These are phyloP conservation scores for Linaria vulgaris DNA, from an alignment of 257 asterid species.

Conservation along the genomic window DNA sequence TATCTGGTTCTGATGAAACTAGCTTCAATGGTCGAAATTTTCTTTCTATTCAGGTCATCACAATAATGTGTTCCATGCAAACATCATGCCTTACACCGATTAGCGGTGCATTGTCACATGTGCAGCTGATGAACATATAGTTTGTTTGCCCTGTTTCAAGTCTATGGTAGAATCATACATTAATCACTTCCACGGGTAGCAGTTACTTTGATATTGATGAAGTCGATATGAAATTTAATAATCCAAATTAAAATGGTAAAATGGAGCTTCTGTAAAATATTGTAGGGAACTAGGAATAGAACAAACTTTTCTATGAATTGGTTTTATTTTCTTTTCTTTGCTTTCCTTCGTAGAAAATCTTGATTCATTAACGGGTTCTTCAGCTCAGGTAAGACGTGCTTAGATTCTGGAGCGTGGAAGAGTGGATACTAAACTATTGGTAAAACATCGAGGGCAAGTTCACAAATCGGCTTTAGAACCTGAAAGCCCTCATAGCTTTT, in stretches of 20 bases:
- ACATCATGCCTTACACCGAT: too few species aligned
- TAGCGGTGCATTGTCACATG: too few species aligned
- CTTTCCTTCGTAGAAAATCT: slow-evolving; percentile 3
- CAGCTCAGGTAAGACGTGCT: slow-evolving; percentile 75
- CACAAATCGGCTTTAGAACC: slow-evolving; percentile 89
- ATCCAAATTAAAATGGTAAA: not conserved
- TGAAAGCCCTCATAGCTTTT: slow-evolving; percentile 76
- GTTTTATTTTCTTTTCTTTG: slow-evolving; percentile 12
- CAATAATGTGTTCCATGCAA: not conserved
- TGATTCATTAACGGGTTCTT: slow-evolving; percentile 20
- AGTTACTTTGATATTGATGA: not conserved
- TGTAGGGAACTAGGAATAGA: slow-evolving; percentile 1
- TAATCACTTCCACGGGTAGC: not conserved
- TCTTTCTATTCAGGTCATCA: slow-evolving; percentile 74
- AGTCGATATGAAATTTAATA: not conserved
- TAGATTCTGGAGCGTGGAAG: slow-evolving; percentile 61
- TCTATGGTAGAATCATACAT: not conserved
- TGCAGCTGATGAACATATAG: too few species aligned
- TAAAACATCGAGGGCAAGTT: slow-evolving; percentile 70
- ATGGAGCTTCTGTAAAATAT: not conserved
- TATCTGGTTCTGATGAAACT: slow-evolving; percentile 89
- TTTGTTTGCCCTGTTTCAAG: too few species aligned
- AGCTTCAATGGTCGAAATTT: slow-evolving; percentile 66
- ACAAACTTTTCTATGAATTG: slow-evolving; percentile 5
- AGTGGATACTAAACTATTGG: slow-evolving; percentile 62